Conservation (phyloP, 768 basidiomycete genomes). For the Baorangia bicolor region DNA sequence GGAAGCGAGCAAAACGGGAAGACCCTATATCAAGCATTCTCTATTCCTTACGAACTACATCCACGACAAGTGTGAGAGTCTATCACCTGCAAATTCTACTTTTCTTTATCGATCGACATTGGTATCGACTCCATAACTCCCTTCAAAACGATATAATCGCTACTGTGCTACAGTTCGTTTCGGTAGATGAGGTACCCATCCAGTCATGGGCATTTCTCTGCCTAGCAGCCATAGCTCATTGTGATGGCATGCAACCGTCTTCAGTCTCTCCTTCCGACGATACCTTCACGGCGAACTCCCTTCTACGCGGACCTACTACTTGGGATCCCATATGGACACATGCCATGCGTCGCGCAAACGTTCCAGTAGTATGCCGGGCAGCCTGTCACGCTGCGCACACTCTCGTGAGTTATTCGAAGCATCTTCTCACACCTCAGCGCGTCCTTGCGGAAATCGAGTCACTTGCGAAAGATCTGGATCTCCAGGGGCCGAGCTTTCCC, state of each 20-base stretch:
- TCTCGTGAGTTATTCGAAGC: slow-evolving; percentile 45
- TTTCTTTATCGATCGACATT: slow-evolving; percentile 82
- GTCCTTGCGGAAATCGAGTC: slow-evolving; percentile 74
- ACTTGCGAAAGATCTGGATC: slow-evolving; percentile 77
- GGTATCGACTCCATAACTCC: slow-evolving; percentile 56
- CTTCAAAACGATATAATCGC: slow-evolving; percentile 58
- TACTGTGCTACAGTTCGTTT: slow-evolving; percentile 58
- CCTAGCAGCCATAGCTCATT: slow-evolving; percentile 67
- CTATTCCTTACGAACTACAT: slow-evolving; percentile 40
- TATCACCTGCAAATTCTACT: slow-evolving; percentile 73
- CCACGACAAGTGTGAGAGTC: slow-evolving; percentile 38
- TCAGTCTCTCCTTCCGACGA: slow-evolving; percentile 1
- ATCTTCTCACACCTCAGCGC: slow-evolving; percentile 52
- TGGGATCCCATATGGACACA: slow-evolving; percentile 87
- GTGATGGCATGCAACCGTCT: slow-evolving; percentile 33
- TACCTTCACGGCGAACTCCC: not conserved
- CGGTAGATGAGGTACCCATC: slow-evolving; percentile 57
- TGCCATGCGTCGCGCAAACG: slow-evolving; percentile 69
- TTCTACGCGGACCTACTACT: slow-evolving; percentile 29
- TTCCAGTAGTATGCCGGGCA: slow-evolving; percentile 69
- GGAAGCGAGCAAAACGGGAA: slow-evolving; percentile 55
- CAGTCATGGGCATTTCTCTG: slow-evolving; percentile 89
- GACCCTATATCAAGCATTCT: slow-evolving; percentile 62
- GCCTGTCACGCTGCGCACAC: slow-evolving; percentile 70
- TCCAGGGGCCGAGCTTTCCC: slow-evolving; percentile 87